A percentile compares a stretch with the other conserved stretches of the same genome.
phyloP scores from a whole-genome alignment of 2,329 filamentous ascomycete species.

The Penicillium sp. region DNA sequence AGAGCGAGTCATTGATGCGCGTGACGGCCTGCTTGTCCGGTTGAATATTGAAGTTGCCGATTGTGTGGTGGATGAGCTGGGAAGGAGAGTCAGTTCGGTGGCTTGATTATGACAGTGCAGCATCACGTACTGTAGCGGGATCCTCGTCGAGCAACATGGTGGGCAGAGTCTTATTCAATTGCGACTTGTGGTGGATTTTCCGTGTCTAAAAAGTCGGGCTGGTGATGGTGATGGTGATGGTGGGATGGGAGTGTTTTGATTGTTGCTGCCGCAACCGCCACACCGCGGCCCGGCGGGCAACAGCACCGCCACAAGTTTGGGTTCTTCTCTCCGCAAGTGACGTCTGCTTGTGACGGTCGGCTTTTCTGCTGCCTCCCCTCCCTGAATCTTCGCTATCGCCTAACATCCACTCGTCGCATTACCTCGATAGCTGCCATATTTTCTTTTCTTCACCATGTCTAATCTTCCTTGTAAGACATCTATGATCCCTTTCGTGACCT shows the following conservation, averaged over 20 bases:
- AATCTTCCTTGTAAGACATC: slow-evolving; percentile 53
- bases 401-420: neutral
- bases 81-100: neutral
- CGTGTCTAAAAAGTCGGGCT: neutral
- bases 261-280: slow-evolving; percentile 47
- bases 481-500: neutral
- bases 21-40: slow-evolving; percentile 83
- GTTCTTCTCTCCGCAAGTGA: slow-evolving; percentile 30
- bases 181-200: neutral
- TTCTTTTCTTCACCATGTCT: slow-evolving; percentile 38
- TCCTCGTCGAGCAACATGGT: slow-evolving; percentile 95
- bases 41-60: slow-evolving; percentile 91
- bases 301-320: slow-evolving; percentile 38
- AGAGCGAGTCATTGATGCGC: slow-evolving; percentile 81
- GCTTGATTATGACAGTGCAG: neutral
- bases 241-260: slow-evolving; percentile 24
- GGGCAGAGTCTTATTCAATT: slow-evolving; percentile 21
- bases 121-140: slow-evolving; percentile 70
- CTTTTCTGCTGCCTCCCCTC: slow-evolving; percentile 6
- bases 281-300: slow-evolving; percentile 12
- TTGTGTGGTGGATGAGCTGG: slow-evolving; percentile 86
- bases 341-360: slow-evolving; percentile 24
- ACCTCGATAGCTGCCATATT: neutral
- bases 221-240: neutral
- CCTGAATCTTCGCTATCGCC: slow-evolving; percentile 4